Evolutionary conservation across 106 monocot species (phyloP), one percentile per base, ranked within the genome.

Genomic region (Apostasia ramifera): DNA sequence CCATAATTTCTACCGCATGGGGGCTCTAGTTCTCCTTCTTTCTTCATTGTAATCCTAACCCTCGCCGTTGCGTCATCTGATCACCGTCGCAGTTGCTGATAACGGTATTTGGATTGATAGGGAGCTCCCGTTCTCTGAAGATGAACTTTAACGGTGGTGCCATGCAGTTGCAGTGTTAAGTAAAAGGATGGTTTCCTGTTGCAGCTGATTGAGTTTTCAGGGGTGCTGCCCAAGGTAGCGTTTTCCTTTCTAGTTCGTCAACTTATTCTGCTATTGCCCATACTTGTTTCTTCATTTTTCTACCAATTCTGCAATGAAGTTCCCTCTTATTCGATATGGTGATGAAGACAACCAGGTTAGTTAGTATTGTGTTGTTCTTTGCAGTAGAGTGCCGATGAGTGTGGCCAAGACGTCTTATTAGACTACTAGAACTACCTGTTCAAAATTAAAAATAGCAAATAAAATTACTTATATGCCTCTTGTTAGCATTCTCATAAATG

Each of bases 21-120:
- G n/a, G 2, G 44, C 2, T 4, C 12, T 45, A 13, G 5, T 45
- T n/a, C 2, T 63, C 62, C 13, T 5, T 26, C 62, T 11, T 63
- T 63, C 62, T 44, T 45, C 13, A 44, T 63, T 39, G 13, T 63
- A 44, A 63, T n/a, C 62, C 44, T 44, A 63, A 63, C 14, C 62
- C 6, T 43, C 44, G 12, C 45, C 42, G 8, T n/a, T 44, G 44
- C 62, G 62, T 11, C 42, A 44, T 63, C 62, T 39, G 45, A 1
- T 63, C 41, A 2, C 61, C 9, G 42, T 9, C 61, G 42, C 62
- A 5, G 8, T 12, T 45, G 2, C 44, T 45, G 45, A 44, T 63
- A 44, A 12, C 10, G 12, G 26, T 63, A 6, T 45, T 44, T 50
- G 50, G 4, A 46, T 5, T 12, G 39, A 63, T 26, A 26, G 26